Base-by-base conservation (phyloP, 805 yeast genomes). In the Cyberlindnera meyerae region DNA sequence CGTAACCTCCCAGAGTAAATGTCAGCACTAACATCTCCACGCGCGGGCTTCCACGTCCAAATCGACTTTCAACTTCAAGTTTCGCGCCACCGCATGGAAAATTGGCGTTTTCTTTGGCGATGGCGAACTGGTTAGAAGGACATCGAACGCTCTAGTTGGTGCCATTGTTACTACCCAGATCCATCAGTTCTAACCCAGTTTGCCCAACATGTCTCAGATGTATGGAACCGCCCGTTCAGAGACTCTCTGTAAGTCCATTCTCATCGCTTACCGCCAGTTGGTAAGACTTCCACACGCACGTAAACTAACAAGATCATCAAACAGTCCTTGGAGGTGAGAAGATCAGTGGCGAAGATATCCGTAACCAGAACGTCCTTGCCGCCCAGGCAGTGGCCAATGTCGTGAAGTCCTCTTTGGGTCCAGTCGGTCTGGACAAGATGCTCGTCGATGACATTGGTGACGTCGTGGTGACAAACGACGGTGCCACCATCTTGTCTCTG, bases 401-500 rank as follows among this genome's bases (percentile, higher is more conserved):
- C 40, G 98, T 90, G 31, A 90, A 90, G 62, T 81, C 96, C 11
- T 89, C 97, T 2, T 68, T 93, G 39, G 99, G 99, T 5, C 99
- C 99, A 8, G 97, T 93, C 24, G 99, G 99, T 18, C 71, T 93
- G 36, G 99, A 93, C 66, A 93, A 93, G 68, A 93, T 93, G 96
- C 73, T 93, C 32, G 99, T 93, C 27, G 99, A 93, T 63, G 98
- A 93, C 56, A 94, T 93, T 63, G 98, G 98, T 46, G 98, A 94
- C 64, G 97, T 93, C 31, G 89, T 96, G 6, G 97, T 93, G 34
- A 93, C 99, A 31, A 93, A 93, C 63, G 99, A 93, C 63, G 99
- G 99, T 48, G 98, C 99, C 42, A 93, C 98, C 5, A 93, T 93
- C 53, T 69, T 93, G 46, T 74, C 87, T 8, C 65, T 94, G 36